Conservation (phyloP, 2,329 filamentous ascomycete genomes). For the Dothidotthia symphoricarpi region DNA sequence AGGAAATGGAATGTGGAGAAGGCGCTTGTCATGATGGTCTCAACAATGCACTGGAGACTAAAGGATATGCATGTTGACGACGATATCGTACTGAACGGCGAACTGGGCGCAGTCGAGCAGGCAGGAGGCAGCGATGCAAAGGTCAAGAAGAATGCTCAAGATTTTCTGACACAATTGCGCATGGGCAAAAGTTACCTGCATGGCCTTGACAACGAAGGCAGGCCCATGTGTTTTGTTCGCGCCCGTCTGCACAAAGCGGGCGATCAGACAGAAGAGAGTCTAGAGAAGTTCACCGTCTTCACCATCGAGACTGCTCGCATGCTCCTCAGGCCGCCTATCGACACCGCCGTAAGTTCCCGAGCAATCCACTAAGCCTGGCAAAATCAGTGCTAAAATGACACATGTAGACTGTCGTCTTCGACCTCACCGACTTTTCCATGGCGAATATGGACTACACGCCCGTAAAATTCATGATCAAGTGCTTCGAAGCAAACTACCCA, state of each 20-base stretch:
- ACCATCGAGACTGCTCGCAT: conserved; percentile 92
- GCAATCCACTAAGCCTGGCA: neutral
- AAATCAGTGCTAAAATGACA: neutral
- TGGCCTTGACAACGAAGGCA: conserved; percentile 76
- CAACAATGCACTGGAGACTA: conserved; percentile 88
- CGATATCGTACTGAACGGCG: conserved; percentile 62
- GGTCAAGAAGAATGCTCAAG: conserved; percentile 66
- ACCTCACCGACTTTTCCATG: conserved; percentile 91
- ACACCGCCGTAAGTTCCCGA: conserved; percentile 74
- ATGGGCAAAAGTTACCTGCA: conserved; percentile 94
- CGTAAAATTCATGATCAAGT: conserved; percentile 99
- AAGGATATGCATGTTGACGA: conserved; percentile 84
- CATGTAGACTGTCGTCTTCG: conserved; percentile 82
- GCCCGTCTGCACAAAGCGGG: conserved; percentile 78
- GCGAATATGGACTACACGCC: conserved; percentile 98
- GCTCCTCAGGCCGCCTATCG: conserved; percentile 73
- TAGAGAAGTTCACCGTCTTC: conserved; percentile 90
- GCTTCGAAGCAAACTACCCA: conserved; percentile 97
- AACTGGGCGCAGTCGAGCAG: conserved; percentile 55
- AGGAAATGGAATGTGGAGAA: conserved; percentile 83
- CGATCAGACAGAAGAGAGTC: conserved; percentile 75
- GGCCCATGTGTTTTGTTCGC: conserved; percentile 83
- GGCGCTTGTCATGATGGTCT: conserved; percentile 89
- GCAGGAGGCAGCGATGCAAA: conserved; percentile 61
- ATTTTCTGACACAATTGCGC: conserved; percentile 79